These are phyloP conservation scores for Syzygium grande DNA, from an alignment of 345 rosid genomes.

Conservation along the genomic window DNA sequence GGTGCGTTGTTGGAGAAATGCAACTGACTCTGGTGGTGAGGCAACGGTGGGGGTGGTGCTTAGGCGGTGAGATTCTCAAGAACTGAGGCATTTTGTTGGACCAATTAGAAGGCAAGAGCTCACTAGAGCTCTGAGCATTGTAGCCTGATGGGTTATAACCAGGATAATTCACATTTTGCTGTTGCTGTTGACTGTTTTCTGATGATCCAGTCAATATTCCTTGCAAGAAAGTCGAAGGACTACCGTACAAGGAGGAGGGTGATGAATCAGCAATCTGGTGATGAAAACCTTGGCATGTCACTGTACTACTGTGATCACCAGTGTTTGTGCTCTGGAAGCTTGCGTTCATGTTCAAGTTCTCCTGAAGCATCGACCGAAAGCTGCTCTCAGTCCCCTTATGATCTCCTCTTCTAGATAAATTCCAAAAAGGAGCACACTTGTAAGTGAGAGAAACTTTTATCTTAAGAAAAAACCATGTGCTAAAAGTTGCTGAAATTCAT, in stretches of 20 bases:
- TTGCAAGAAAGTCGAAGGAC: conserved; percentile 37
- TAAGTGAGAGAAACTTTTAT: background rate
- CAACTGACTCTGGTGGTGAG: conserved; percentile 33
- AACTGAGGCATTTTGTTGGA: conserved; percentile 44
- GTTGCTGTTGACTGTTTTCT: conserved; percentile 13
- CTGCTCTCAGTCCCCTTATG: conserved; percentile 53
- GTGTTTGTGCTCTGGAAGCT: conserved; percentile 8
- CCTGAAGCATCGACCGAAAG: conserved; percentile 71
- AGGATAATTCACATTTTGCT: conserved; percentile 16
- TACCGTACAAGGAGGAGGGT: conserved; percentile 32
- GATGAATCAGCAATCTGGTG: background rate
- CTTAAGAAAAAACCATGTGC: background rate
- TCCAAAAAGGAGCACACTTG: background rate
- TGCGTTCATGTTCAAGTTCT: conserved; percentile 43
- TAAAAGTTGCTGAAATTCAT: background rate
- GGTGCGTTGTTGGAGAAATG: conserved; percentile 89
- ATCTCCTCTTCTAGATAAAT: conserved; percentile 29
- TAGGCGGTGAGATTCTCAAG: conserved; percentile 58
- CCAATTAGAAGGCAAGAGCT: conserved; percentile 45
- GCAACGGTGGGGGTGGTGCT: conserved; percentile 12
- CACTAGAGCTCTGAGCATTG: conserved; percentile 17
- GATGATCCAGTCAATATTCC: conserved; percentile 41
- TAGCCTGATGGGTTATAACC: conserved; percentile 9
- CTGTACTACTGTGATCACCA: background rate
- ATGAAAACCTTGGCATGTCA: background rate